Evolutionary conservation across 495 filamentous ascomycete genomes (phyloP).

Genomic region (Letharia lupina): DNA sequence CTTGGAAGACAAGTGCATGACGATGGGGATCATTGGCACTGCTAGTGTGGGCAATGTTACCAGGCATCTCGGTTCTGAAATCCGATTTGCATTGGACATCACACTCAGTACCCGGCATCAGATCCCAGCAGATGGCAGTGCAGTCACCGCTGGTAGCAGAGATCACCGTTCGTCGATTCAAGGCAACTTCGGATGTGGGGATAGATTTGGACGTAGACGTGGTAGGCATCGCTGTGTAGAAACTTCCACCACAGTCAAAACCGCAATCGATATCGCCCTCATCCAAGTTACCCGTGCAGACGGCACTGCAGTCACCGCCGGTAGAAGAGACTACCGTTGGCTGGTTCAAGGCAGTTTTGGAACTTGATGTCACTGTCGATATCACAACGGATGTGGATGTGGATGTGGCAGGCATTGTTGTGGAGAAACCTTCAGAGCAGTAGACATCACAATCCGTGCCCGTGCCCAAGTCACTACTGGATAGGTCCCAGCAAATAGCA

Average conservation of each 20-base stretch:
- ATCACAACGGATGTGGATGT: not conserved
- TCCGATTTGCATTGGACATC: slow-evolving; percentile 3
- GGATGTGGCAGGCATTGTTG: not conserved
- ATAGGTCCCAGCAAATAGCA: not conserved
- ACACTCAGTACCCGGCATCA: slow-evolving; percentile 8
- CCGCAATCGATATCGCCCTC: not conserved
- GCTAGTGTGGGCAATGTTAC: slow-evolving; percentile 6
- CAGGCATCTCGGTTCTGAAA: not conserved
- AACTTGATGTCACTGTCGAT: not conserved
- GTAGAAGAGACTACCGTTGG: not conserved
- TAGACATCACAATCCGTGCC: not conserved
- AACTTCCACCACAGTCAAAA: not conserved
- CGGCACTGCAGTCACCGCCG: no score
- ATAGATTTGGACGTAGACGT: not conserved
- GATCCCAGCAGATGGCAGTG: not conserved
- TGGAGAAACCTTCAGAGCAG: not conserved
- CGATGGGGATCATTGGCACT: not conserved
- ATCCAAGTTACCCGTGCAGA: no score
- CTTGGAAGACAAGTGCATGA: not conserved
- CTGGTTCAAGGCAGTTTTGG: not conserved
- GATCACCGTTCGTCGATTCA: not conserved
- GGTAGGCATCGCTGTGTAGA: not conserved
- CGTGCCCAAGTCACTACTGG: no score
- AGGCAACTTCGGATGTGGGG: not conserved
- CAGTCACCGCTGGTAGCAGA: not conserved